phyloP scores from a whole-genome alignment of 2,329 filamentous ascomycete genomes.

The Fusarium dlaminii region DNA sequence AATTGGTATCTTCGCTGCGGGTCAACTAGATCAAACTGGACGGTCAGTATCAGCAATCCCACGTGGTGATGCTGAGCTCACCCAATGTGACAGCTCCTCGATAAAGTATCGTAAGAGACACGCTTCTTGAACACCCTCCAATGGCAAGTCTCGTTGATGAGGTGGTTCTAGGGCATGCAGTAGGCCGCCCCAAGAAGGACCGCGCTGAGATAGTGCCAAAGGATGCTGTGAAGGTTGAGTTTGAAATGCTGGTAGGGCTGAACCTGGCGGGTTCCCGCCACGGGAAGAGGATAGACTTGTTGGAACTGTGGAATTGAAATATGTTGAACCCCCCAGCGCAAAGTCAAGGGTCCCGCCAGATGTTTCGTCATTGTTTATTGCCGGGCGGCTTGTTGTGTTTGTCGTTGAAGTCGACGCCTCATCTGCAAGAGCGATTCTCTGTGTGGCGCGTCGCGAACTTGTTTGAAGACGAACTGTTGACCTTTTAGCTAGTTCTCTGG shows the following conservation, averaged over 20 bases:
- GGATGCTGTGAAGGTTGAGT: neutral
- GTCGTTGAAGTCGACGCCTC: fast-evolving
- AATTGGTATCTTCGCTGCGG: constrained; percentile 20
- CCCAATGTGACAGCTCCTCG: constrained; percentile 30
- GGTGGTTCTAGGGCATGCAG: constrained; percentile 3
- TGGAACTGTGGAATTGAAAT: neutral
- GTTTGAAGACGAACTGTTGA: constrained; percentile 31
- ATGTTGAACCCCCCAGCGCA: neutral
- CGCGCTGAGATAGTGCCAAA: constrained; percentile 3
- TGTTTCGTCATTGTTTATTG: neutral
- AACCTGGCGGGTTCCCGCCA: neutral
- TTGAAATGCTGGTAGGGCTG: neutral
- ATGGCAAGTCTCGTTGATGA: neutral
- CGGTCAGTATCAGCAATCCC: fast-evolving
- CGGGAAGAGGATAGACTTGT: neutral
- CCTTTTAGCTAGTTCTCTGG: fast-evolving
- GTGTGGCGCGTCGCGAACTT: neutral
- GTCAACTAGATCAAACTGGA: constrained; percentile 32
- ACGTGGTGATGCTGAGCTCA: neutral
- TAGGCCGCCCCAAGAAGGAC: constrained; percentile 15
- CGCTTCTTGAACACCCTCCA: constrained; percentile 25
- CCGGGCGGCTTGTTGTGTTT: neutral
- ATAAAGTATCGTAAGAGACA: constrained; percentile 35
- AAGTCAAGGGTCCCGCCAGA: neutral
- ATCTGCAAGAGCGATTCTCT: constrained; percentile 12